These are phyloP conservation scores for Fusarium tricinctum DNA, from an alignment of 2,329 filamentous ascomycete genomes.

Conservation along the genomic window DNA sequence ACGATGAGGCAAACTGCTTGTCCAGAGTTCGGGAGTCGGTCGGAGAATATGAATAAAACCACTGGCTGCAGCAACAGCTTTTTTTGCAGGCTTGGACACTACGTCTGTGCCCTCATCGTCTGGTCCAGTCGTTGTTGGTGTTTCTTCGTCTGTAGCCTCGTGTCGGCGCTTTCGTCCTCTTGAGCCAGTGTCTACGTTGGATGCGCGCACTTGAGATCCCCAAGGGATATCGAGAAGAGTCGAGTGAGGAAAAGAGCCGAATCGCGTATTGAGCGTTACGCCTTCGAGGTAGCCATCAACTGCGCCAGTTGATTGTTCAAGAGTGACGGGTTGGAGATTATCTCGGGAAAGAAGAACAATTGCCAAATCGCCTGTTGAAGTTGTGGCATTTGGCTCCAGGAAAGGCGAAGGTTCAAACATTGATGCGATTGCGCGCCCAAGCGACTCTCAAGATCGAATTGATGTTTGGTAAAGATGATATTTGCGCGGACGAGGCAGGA, in stretches of 20 bases:
- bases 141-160: slow-evolving; percentile 62
- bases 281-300: slow-evolving; percentile 82
- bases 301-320: slow-evolving; percentile 72
- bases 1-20: slow-evolving; percentile 81
- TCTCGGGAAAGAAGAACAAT: slow-evolving; percentile 92
- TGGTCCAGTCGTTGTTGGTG: slow-evolving; percentile 51
- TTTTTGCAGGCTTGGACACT: slow-evolving; percentile 59
- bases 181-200: slow-evolving; percentile 91
- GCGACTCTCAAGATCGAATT: slow-evolving; percentile 7
- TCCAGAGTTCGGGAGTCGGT: slow-evolving; percentile 87
- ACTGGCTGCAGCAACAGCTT: slow-evolving; percentile 68
- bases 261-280: slow-evolving; percentile 89
- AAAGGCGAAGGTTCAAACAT: slow-evolving; percentile 78
- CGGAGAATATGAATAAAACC: slow-evolving; percentile 85
- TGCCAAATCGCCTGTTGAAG: slow-evolving; percentile 77
- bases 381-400: slow-evolving; percentile 75
- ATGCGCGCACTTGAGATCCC: slow-evolving; percentile 93
- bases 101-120: slow-evolving; percentile 53
- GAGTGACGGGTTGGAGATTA: slow-evolving; percentile 81
- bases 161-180: slow-evolving; percentile 78
- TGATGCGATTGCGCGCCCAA: slow-evolving; percentile 24
- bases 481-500: slow-evolving; percentile 31
- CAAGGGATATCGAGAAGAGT: slow-evolving; percentile 84
- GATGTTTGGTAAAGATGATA: slow-evolving; percentile 8
- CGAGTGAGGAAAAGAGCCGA: slow-evolving; percentile 89